Base-by-base conservation (phyloP, 768 basidiomycete genomes). In the Collybia sp. region DNA sequence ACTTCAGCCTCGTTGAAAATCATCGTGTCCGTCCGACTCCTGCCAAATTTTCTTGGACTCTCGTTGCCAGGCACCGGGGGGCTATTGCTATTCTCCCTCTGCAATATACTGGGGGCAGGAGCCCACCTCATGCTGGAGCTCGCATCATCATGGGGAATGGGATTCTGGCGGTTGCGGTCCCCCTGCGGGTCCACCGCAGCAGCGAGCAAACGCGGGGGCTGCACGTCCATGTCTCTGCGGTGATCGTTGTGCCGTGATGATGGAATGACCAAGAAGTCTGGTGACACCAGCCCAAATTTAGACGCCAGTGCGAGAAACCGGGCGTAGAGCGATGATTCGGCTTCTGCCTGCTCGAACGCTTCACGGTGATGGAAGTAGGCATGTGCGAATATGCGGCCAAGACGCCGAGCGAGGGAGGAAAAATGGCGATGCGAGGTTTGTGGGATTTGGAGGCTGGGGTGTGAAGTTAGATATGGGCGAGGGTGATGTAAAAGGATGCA, bases 341-440 rank as follows among this genome's bases (percentile, higher is more conserved):
- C 89, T 67, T 94, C 92, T 25, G 86, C 86, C 60, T 90, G 87
- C 54, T 90, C 86, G 61, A 95, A 95, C 0, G 82, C 81, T 60
- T 93, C 93, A 52, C 90, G 85, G 64, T 95, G 93, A 61, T 93
- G 91, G 68, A 86, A 94, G 71, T 93, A 97, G 1, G 93, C 93
- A 64, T 99, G 95, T 0, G 91, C 90, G 59, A 99, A 97, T 51
- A 97, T 93, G 32, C 95, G 83, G 1, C 93, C 93, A 1, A 98
- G 81, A 12, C 95, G 83, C 0, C 95, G 82, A 15, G 91, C 90
- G 17, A 95, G 83, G 12, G 89, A 91, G 41, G 85, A 76, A 63
- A 94, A 96, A 64, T 93, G 92, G n/a, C 88, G 79, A 51, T 84
- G 77, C 0, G 92, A 95, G 2, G 85, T 76, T 36, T 70, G 69